These are phyloP conservation scores for Heterobasidion occidentale DNA, from an alignment of 1,284 basidiomycete species.

Conservation along the genomic window DNA sequence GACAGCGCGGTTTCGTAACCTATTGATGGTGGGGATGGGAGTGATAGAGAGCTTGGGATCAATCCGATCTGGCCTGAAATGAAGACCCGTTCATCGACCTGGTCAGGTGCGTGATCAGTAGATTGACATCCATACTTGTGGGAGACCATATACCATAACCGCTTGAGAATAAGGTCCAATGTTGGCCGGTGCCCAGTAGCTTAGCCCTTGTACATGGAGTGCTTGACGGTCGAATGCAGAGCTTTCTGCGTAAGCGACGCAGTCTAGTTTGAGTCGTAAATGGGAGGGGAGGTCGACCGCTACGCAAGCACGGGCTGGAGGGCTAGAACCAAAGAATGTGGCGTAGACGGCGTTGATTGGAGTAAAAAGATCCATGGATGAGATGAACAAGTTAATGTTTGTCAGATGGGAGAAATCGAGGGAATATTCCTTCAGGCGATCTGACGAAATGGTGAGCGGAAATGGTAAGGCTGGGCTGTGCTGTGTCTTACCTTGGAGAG, in stretches of 20 bases:
- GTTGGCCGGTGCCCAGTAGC: slow-evolving; percentile 99
- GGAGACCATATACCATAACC: slow-evolving; percentile 44
- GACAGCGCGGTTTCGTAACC: slow-evolving; percentile 64
- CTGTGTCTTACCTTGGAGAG: slow-evolving; percentile 39
- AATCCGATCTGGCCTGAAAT: slow-evolving; percentile 96
- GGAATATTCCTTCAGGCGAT: slow-evolving; percentile 33
- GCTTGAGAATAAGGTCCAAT: slow-evolving; percentile 98
- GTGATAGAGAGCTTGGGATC: slow-evolving; percentile 62
- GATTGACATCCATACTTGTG: not conserved
- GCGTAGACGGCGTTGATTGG: slow-evolving; percentile 74
- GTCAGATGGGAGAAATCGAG: slow-evolving; percentile 56
- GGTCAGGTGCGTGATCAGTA: not conserved
- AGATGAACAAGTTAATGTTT: slow-evolving; percentile 82
- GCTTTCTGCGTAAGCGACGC: slow-evolving; percentile 52
- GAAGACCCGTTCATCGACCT: slow-evolving; percentile 72
- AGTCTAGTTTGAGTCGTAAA: slow-evolving; percentile 66
- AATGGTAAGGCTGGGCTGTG: not conserved
- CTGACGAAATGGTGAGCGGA: slow-evolving; percentile 26
- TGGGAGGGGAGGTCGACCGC: slow-evolving; percentile 61
- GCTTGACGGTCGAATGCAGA: slow-evolving; percentile 47
- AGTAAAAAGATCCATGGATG: slow-evolving; percentile 73
- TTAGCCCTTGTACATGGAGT: slow-evolving; percentile 90
- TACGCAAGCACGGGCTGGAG: slow-evolving; percentile 90
- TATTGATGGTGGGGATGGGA: slow-evolving; percentile 57
- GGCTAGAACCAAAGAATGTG: slow-evolving; percentile 82